Evolutionary conservation across 306 rosid species (phyloP).

Genomic region (Malus sieversii): DNA sequence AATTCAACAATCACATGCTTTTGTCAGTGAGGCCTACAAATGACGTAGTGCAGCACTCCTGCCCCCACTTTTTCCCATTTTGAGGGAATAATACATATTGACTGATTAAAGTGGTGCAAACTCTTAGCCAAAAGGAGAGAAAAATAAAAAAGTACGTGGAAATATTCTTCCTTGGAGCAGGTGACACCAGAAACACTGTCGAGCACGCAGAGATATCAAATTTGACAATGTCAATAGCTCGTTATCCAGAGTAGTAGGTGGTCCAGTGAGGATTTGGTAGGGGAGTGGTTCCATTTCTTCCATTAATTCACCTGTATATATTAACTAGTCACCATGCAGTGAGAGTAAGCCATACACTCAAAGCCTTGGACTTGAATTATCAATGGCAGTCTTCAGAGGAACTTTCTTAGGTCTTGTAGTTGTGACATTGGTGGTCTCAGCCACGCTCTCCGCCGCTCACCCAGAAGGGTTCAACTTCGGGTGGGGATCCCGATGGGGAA

Average conservation of each 20-base stretch:
- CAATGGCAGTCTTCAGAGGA: constrained; percentile 31
- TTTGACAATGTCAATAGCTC: constrained; percentile 38
- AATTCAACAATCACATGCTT: too few relatives aligned
- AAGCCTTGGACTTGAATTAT: not conserved
- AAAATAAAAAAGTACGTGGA: not conserved
- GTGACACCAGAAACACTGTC: constrained; percentile 24
- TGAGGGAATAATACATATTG: not conserved
- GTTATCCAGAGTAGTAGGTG: constrained; percentile 19
- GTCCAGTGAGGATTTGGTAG: constrained; percentile 36
- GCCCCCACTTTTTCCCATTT: not conserved
- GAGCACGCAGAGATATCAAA: not conserved
- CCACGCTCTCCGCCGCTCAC: constrained; percentile 35
- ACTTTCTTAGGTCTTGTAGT: constrained; percentile 6
- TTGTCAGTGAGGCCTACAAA: too few relatives aligned
- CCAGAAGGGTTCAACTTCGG: constrained; percentile 49
- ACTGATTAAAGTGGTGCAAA: not conserved
- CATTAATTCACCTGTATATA: constrained; percentile 4
- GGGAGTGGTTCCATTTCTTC: constrained; percentile 35
- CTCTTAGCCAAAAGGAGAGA: not conserved
- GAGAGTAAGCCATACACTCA: constrained; percentile 11
- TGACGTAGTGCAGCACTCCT: too few relatives aligned
- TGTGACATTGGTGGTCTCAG: constrained; percentile 21
- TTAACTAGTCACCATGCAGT: not conserved
- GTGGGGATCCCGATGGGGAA: constrained; percentile 27
- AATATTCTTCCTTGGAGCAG: constrained; percentile 25